Evolutionary conservation across 495 filamentous ascomycete genomes (phyloP).

Genomic region (Usnea hakonensis): DNA sequence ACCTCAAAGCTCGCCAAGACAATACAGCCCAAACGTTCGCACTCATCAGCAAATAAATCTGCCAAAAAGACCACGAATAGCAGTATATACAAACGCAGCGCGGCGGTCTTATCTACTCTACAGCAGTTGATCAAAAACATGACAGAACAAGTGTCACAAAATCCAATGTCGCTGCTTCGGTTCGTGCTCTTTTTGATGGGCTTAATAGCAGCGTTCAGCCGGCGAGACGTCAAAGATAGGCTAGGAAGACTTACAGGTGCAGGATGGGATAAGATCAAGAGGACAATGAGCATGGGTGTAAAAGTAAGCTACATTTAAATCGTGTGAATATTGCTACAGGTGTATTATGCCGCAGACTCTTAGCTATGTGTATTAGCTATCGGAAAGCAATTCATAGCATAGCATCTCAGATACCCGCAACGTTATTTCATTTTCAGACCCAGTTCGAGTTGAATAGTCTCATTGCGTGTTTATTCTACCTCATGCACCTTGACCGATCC

Average conservation of each 20-base stretch:
- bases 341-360: not conserved
- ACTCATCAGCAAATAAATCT: constrained; percentile 26
- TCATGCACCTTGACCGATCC: not conserved
- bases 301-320: constrained; percentile 89
- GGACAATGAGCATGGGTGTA: constrained; percentile 91
- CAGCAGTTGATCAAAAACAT: constrained; percentile 56
- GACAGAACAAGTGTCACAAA: constrained; percentile 54
- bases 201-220: constrained; percentile 66
- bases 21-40: constrained; percentile 5
- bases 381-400: not conserved
- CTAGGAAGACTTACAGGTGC: constrained; percentile 56
- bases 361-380: not conserved
- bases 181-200: constrained; percentile 76
- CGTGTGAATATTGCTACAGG: not conserved
- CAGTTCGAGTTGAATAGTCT: not conserved
- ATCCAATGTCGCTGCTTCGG: constrained; percentile 66
- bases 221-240: constrained; percentile 66
- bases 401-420: not conserved
- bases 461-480: not conserved
- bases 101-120: constrained; percentile 44
- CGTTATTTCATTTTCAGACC: not conserved
- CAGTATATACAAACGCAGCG: constrained; percentile 42
- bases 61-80: constrained; percentile 32
- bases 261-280: constrained; percentile 75
- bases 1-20: constrained; percentile 2